Conservation (phyloP, 345 rosid genomes). For the Aurinia saxatilis region DNA sequence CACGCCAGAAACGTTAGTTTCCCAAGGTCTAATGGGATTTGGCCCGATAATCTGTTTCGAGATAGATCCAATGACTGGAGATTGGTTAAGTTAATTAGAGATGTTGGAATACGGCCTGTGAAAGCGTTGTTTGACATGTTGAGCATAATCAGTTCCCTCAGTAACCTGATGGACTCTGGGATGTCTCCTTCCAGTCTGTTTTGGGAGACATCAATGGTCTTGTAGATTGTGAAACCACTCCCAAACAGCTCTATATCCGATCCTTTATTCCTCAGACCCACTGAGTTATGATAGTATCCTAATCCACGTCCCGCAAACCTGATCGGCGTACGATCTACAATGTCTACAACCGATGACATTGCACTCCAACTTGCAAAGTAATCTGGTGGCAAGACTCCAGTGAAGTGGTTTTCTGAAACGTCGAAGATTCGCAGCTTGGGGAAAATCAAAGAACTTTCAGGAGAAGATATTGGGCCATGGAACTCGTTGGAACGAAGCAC, state of each 20-base stretch:
- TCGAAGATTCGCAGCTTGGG: conserved; percentile 41
- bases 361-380: conserved; percentile 15
- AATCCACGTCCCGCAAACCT: not conserved
- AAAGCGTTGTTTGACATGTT: conserved; percentile 21
- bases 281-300: not conserved
- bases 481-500: conserved; percentile 42
- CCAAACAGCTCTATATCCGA: not conserved
- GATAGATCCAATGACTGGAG: conserved; percentile 22
- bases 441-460: not conserved
- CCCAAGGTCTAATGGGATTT: conserved; percentile 11
- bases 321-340: not conserved
- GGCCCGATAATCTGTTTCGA: not conserved
- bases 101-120: conserved; percentile 8
- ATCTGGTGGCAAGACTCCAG: not conserved
- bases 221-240: conserved; percentile 3
- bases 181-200: conserved; percentile 8
- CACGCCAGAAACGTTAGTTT: conserved; percentile 4
- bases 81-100: not conserved
- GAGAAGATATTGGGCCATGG: conserved; percentile 30
- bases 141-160: conserved; percentile 4
- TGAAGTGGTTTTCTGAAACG: conserved; percentile 32
- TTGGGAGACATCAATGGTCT: conserved; percentile 5
- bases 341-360: conserved; percentile 1
- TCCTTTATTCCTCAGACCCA: conserved; percentile 6
- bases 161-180: not conserved